Base-by-base conservation (phyloP, 352 stramenopile species). In the Phytopythium chamaehyphon region DNA sequence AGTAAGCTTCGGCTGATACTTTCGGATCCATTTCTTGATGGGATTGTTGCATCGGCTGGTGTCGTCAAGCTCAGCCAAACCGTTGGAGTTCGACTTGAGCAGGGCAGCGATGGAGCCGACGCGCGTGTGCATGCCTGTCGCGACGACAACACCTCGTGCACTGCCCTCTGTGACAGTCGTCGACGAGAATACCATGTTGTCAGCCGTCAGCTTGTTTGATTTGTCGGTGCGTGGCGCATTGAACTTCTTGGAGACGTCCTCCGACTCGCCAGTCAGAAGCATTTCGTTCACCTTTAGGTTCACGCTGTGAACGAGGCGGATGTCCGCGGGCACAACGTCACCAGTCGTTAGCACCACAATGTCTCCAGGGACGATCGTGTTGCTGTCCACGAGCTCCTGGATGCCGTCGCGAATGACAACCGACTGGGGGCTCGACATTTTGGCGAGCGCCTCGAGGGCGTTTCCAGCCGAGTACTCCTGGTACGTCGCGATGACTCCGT, bases 131-230 rank as follows among this genome's bases (percentile, higher is more conserved):
- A 91, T 91, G 2, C 75, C 80, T 0, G 80, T 91, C 54, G 85
- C 80, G 2, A 91, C 80, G 3, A 91, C 73, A 24, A 91, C 63
- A 6, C 75, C 80, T 12, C 72, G 71, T 1, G 76, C 80, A 40
- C 87, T 91, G n/a, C 80, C 80, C 0, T 76, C 72, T 2, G 80
- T 97, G 83, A 68, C 82, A 21, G 54, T 85, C 51, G 69, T 98
- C 58, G 56, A 98, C 53, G 62, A 91, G 66, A 99, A 99, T 0
- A 97, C 76, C 63, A 99, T 90, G 71, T 99, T 82, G 51, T 72
- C 72, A 2, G 76, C 73, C 22, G 77, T 89, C 28, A 87, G 57
- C 46, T 90, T 84, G 35, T 48, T 48, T 9, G 61, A 47, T 26
- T 70, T 66, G 38, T 47, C 59, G 8, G 57, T 46, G 8, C 70